These are phyloP conservation scores for Didymella lethalis DNA, from an alignment of 2,329 filamentous ascomycete species.

Conservation along the genomic window DNA sequence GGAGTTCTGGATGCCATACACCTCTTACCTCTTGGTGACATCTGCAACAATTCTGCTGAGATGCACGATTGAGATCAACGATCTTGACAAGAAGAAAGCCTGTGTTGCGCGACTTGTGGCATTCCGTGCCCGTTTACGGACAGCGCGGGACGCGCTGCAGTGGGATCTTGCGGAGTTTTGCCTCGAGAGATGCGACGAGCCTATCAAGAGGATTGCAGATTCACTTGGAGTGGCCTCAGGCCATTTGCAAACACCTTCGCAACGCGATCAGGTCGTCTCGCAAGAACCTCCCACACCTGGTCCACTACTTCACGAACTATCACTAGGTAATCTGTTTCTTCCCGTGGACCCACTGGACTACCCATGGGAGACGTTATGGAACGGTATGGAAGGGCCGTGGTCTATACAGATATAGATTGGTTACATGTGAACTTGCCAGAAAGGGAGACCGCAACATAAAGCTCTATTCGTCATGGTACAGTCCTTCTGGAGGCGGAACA, in stretches of 20 bases:
- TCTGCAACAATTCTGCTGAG: conserved; percentile 30
- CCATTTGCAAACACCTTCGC: not conserved
- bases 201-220: conserved; percentile 30
- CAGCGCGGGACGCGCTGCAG: conserved; percentile 14
- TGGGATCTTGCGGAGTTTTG: conserved; percentile 36
- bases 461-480: conserved; percentile 9
- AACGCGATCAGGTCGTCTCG: not conserved
- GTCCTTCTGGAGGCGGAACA: conserved; percentile 8
- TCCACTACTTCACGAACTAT: not conserved
- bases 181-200: conserved; percentile 30
- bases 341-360: conserved; percentile 27
- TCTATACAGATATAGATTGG: conserved; percentile 21
- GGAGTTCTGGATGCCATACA: conserved; percentile 36
- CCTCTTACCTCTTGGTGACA: conserved; percentile 30
- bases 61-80: conserved; percentile 25
- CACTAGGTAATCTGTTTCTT: conserved; percentile 13
- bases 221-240: conserved; percentile 10
- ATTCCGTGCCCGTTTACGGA: conserved; percentile 20
- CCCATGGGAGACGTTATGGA: conserved; percentile 31
- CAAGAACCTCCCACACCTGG: not conserved
- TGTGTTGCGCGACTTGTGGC: conserved; percentile 20
- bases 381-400: conserved; percentile 25
- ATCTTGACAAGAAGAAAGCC: conserved; percentile 16
- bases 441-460: not conserved
- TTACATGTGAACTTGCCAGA: too few species aligned